Conservation (phyloP, 2,329 filamentous ascomycete genomes). For the Sclerotiophoma versabilis region DNA sequence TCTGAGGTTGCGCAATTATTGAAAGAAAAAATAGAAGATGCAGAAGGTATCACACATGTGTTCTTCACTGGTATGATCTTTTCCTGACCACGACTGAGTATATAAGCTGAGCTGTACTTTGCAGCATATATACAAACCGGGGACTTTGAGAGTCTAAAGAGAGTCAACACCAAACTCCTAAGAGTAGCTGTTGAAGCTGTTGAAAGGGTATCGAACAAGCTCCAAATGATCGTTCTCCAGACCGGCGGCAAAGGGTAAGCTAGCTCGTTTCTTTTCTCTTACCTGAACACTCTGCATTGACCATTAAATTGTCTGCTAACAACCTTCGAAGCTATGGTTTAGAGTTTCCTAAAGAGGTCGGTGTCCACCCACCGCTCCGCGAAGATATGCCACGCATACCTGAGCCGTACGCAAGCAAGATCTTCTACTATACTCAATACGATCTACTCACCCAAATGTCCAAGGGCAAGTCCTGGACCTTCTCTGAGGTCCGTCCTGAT, state of each 20-base stretch:
- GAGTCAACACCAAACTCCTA: background rate
- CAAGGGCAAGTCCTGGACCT: constrained; percentile 49
- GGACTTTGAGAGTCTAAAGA: background rate
- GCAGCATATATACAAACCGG: background rate
- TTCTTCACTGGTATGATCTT: constrained; percentile 1
- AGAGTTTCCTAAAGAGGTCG: background rate
- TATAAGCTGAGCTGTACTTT: background rate
- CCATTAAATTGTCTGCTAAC: background rate
- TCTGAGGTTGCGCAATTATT: background rate
- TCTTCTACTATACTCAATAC: constrained; percentile 53
- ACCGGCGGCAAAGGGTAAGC: constrained; percentile 1
- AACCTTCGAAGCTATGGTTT: background rate
- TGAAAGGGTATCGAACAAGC: background rate
- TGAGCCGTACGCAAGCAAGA: constrained; percentile 42
- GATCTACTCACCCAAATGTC: constrained; percentile 47
- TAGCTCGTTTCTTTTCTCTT: background rate
- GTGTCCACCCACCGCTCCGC: background rate
- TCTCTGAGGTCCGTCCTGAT: constrained; percentile 51
- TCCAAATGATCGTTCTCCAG: background rate
- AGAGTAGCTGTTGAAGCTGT: background rate
- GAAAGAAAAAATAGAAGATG: background rate
- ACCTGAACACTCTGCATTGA: background rate
- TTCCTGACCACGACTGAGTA: background rate
- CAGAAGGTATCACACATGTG: background rate
- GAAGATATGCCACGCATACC: constrained; percentile 15